Evolutionary conservation across 2,329 filamentous ascomycete genomes (phyloP).

Genomic region (Parastagonospora avenae): DNA sequence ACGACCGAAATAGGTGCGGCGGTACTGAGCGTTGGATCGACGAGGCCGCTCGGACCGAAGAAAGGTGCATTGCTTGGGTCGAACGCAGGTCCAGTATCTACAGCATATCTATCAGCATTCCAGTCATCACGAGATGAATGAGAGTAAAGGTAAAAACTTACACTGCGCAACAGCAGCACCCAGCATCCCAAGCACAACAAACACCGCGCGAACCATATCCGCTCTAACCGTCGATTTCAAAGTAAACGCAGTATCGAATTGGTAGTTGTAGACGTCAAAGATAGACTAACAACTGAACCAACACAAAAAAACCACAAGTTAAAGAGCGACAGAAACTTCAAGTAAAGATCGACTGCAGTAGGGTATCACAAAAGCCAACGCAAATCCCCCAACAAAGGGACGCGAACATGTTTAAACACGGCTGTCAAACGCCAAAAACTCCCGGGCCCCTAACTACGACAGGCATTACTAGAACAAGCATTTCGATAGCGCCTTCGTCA

Average conservation of each 20-base stretch:
- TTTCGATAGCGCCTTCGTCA: conserved; percentile 4
- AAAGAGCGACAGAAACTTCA: no score
- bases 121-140: not conserved
- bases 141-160: conserved; percentile 5
- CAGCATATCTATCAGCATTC: not conserved
- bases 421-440: no score
- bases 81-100: conserved; percentile 25
- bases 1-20: conserved; percentile 8
- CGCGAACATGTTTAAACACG: not conserved
- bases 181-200: conserved; percentile 13
- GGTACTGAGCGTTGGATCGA: conserved; percentile 19
- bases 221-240: not conserved
- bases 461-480: conserved; percentile 2
- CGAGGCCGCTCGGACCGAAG: conserved; percentile 22
- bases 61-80: conserved; percentile 22
- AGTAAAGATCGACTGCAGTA: no score
- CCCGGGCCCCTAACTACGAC: not conserved
- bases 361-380: no score
- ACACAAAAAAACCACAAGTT: no score
- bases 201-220: conserved; percentile 16
- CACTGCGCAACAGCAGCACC: conserved; percentile 15
- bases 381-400: no score
- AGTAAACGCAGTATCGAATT: not conserved
- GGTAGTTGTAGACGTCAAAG: not conserved
- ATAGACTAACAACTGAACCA: not conserved